These are phyloP conservation scores for Hirsutella minnesotensis DNA, from an alignment of 2,329 filamentous ascomycete genomes.

Conservation along the genomic window DNA sequence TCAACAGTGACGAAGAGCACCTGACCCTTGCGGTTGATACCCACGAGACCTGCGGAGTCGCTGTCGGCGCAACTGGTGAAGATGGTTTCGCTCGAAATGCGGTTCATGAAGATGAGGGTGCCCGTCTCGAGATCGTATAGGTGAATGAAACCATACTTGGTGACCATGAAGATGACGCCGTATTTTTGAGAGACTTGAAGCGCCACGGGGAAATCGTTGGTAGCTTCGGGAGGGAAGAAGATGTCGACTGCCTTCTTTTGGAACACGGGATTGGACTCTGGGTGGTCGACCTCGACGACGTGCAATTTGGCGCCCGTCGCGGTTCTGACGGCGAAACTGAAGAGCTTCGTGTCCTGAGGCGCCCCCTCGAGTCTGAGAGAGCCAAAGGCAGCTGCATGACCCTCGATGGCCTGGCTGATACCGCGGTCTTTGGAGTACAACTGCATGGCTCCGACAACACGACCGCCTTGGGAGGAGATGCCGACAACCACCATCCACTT, in stretches of 20 bases:
- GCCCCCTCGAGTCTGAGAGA: conserved; percentile 82
- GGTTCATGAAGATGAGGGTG: conserved; percentile 97
- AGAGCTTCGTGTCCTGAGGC: conserved; percentile 83
- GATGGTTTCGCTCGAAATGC: conserved; percentile 97
- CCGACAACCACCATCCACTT: conserved; percentile 98
- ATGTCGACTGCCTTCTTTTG: conserved; percentile 95
- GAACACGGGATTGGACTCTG: conserved; percentile 78
- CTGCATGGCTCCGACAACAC: conserved; percentile 93
- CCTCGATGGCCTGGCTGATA: conserved; percentile 96
- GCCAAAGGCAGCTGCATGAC: conserved; percentile 90
- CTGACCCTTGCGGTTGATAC: conserved; percentile 95
- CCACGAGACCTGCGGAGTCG: conserved; percentile 77
- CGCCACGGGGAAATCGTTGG: conserved; percentile 94
- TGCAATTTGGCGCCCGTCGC: conserved; percentile 88
- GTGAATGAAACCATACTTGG: conserved; percentile 98
- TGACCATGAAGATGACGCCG: conserved; percentile 92
- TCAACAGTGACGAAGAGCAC: conserved; percentile 90
- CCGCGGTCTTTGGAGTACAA: conserved; percentile 92
- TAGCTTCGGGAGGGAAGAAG: conserved; percentile 91
- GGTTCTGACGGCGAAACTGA: conserved; percentile 89
- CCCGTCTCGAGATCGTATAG: conserved; percentile 95
- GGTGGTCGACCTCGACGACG: conserved; percentile 93
- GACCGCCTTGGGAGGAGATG: conserved; percentile 85
- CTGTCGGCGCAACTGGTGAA: conserved; percentile 84
- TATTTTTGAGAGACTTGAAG: conserved; percentile 97